A percentile compares a stretch with the other conserved stretches of the same genome.
Conservation (phyloP, 73 alveolate genomes). For the Paramecium biaurelia region DNA sequence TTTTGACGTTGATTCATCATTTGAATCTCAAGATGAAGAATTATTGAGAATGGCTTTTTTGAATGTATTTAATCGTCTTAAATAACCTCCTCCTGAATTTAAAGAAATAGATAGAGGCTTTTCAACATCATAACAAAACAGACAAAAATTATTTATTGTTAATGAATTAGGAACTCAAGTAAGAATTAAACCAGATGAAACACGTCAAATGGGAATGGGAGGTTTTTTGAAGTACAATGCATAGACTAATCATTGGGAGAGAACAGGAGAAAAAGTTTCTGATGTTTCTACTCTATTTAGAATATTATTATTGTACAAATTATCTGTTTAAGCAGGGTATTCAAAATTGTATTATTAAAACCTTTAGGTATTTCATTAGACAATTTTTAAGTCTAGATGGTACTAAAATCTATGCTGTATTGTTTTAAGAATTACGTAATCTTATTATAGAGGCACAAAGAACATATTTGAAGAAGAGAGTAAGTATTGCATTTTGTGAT, state of each 20-base stretch:
- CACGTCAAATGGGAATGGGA: conserved; percentile 21
- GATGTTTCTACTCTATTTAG: conserved; percentile 6
- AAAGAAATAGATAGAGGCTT: not conserved
- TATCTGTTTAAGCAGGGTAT: not conserved
- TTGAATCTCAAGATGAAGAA: conserved; percentile 29
- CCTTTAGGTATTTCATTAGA: not conserved
- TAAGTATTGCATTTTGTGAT: conserved; percentile 19
- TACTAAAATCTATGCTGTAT: not conserved
- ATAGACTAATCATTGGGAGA: not conserved
- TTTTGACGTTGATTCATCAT: conserved; percentile 35
- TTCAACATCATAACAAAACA: too few relatives aligned
- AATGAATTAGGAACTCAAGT: conserved; percentile 16
- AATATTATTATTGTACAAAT: not conserved
- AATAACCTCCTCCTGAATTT: not conserved
- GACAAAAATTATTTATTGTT: not conserved
- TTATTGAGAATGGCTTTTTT: conserved; percentile 7
- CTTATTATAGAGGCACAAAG: conserved; percentile 12
- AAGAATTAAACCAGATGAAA: conserved; percentile 13
- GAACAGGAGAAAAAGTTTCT: not conserved
- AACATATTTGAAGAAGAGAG: not conserved
- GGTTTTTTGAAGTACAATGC: not conserved
- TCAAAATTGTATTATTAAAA: not conserved
- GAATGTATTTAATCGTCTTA: not conserved
- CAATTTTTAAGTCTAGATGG: conserved; percentile 25
- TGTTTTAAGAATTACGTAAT: not conserved